Conservation (phyloP, 2,329 filamentous ascomycete species). For the Ceratocystis destructans region DNA sequence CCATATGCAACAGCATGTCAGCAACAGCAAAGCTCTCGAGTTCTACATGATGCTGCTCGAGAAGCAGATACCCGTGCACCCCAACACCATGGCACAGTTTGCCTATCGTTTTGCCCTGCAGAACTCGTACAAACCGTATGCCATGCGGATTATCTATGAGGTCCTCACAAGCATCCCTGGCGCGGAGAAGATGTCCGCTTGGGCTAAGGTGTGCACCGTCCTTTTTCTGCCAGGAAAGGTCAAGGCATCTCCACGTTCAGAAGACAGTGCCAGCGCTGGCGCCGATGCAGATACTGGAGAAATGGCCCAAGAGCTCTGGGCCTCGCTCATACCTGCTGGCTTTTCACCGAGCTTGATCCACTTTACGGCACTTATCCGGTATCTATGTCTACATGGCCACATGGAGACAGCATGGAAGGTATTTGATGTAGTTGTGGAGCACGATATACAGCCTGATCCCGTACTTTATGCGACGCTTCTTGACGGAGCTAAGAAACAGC, state of each 20-base stretch:
- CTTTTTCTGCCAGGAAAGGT: constrained; percentile 25
- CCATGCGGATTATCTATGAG: constrained; percentile 21
- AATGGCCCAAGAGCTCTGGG: constrained; percentile 30
- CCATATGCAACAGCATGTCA: constrained; percentile 20
- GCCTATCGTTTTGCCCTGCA: constrained; percentile 35
- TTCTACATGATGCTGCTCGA: constrained; percentile 28
- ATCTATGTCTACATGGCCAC: constrained; percentile 53
- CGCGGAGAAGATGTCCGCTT: constrained; percentile 30
- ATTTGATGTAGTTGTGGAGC: constrained; percentile 46
- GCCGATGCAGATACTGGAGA: constrained; percentile 25
- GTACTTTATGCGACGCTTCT: constrained; percentile 58
- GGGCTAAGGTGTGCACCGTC: constrained; percentile 39
- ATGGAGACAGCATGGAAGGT: constrained; percentile 50
- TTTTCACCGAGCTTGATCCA: constrained; percentile 48
- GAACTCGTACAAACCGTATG: constrained; percentile 14
- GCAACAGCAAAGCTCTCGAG: constrained; percentile 25
- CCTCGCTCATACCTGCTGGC: constrained; percentile 32
- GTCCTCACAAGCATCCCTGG: constrained; percentile 28
- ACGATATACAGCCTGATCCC: constrained; percentile 48
- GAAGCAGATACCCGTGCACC: constrained; percentile 26
- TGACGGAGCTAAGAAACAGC: constrained; percentile 49
- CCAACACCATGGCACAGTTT: constrained; percentile 36
- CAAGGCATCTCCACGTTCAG: neutral
- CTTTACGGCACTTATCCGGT: constrained; percentile 56
- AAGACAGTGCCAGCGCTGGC: neutral